Conservation (phyloP, 257 asterid genomes). For the Prunella vulgaris region DNA sequence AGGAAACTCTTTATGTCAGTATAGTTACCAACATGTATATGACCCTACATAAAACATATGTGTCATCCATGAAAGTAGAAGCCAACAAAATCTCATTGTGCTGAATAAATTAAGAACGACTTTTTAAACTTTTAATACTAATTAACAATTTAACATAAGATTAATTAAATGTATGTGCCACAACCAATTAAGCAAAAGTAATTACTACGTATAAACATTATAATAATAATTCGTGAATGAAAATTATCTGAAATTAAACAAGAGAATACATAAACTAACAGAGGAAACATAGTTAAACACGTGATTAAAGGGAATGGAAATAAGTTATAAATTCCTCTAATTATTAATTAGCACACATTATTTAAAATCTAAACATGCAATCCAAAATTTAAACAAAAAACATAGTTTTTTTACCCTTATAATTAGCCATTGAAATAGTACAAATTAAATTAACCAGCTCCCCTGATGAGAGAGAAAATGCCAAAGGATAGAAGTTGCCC, state of each 20-base stretch:
- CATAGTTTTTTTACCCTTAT: neutral
- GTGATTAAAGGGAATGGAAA: neutral
- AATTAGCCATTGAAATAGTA: neutral
- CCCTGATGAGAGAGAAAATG: conserved; percentile 33
- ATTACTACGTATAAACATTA: neutral
- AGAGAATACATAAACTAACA: neutral
- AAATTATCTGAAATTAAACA: neutral
- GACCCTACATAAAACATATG: neutral
- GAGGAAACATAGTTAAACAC: neutral
- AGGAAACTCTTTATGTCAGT: no score
- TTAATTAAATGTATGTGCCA: neutral
- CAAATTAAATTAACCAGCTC: conserved; percentile 9
- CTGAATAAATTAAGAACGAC: neutral
- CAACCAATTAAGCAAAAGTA: neutral
- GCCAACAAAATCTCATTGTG: neutral
- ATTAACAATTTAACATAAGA: neutral
- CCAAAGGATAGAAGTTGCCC: conserved; percentile 98
- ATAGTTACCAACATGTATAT: neutral
- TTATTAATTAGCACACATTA: neutral
- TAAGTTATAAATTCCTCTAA: neutral
- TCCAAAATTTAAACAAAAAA: neutral
- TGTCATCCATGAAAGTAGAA: neutral
- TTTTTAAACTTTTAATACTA: neutral
- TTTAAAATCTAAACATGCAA: neutral
- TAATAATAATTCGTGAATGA: neutral